Percentiles rank a stretch among this genome's conserved stretches.
phyloP scores from a whole-genome alignment of 139 green algal genomes.

The Auxenochlorella pyrenoidosa region DNA sequence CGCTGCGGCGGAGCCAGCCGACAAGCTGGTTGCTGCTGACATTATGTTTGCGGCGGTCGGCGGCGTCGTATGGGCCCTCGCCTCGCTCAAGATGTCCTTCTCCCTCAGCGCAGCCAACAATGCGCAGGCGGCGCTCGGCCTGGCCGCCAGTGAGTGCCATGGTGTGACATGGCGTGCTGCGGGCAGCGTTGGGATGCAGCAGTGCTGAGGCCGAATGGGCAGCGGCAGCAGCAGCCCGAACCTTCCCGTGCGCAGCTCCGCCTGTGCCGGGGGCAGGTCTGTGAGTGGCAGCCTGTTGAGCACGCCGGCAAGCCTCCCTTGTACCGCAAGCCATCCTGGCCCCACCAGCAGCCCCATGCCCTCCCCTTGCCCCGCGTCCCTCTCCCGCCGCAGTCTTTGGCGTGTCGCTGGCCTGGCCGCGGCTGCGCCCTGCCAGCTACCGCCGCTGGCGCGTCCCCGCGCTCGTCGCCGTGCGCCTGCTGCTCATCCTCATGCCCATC shows the following conservation, averaged over 20 bases:
- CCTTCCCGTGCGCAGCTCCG: no score
- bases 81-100: neutral
- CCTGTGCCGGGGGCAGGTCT: neutral
- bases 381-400: neutral
- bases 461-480: neutral
- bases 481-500: slow-evolving; percentile 1
- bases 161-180: neutral
- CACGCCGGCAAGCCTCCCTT: no score
- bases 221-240: no score
- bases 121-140: neutral
- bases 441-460: neutral
- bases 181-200: no score
- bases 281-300: no score
- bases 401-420: neutral
- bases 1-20: neutral
- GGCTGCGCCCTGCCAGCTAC: neutral
- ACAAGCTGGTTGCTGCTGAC: neutral
- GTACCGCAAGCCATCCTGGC: no score
- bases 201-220: no score
- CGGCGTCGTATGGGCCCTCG: neutral
- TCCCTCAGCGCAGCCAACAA: neutral
- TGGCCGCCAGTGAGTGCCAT: neutral
- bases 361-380: neutral
- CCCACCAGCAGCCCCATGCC: neutral
- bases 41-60: neutral